A percentile compares a stretch with the other conserved stretches of the same genome.
phyloP scores from a whole-genome alignment of 2,329 filamentous ascomycete species.

The Trichoderma arundinaceum region DNA sequence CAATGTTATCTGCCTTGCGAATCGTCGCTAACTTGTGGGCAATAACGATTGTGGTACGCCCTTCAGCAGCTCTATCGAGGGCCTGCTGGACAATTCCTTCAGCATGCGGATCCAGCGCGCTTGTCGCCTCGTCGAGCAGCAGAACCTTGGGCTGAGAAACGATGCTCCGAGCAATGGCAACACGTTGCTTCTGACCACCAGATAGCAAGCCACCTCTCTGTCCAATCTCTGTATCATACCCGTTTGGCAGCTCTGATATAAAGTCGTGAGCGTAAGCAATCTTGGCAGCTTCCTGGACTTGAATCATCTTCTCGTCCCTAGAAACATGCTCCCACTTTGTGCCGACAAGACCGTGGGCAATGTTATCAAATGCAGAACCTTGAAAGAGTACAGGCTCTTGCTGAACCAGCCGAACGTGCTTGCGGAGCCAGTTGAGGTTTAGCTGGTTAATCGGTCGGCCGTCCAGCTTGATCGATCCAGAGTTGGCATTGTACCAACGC shows the following conservation, averaged over 20 bases:
- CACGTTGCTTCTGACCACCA: conserved; percentile 69
- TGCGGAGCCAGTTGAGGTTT: conserved; percentile 49
- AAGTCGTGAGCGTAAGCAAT: conserved; percentile 59
- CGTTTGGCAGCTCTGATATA: conserved; percentile 54
- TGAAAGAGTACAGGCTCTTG: conserved; percentile 54
- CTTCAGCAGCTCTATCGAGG: conserved; percentile 56
- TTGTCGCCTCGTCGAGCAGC: conserved; percentile 70
- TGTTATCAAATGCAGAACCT: conserved; percentile 60
- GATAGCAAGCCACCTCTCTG: conserved; percentile 67
- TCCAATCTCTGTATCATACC: conserved; percentile 62
- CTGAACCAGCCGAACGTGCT: conserved; percentile 48
- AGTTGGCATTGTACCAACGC: conserved; percentile 47
- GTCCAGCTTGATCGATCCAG: conserved; percentile 47
- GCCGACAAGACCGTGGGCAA: conserved; percentile 56
- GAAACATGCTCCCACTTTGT: conserved; percentile 47
- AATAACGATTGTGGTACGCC: conserved; percentile 67
- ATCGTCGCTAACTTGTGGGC: conserved; percentile 64
- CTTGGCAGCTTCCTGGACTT: conserved; percentile 54
- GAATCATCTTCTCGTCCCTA: conserved; percentile 49
- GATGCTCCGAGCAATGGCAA: conserved; percentile 61
- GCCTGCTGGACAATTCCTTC: conserved; percentile 59
- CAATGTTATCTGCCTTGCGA: conserved; percentile 65
- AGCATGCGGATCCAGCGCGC: conserved; percentile 53
- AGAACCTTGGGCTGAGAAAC: conserved; percentile 57
- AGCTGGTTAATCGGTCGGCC: conserved; percentile 43